These are phyloP conservation scores for Asparagopsis taxiformis DNA, from an alignment of 31 red algal genomes.

Conservation along the genomic window DNA sequence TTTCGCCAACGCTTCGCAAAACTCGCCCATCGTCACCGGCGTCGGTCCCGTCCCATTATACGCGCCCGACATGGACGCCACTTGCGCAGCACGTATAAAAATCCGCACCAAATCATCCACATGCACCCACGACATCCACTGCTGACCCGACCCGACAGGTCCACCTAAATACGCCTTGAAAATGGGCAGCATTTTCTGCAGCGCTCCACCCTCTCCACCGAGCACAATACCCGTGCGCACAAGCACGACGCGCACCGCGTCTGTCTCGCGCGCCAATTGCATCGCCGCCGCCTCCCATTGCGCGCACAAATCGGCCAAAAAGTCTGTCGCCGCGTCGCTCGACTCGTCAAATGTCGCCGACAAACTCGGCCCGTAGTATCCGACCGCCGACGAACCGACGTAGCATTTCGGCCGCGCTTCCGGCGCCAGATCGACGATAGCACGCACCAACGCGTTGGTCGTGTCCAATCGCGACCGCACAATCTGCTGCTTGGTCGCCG, in stretches of 20 bases:
- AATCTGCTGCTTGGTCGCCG: conserved; percentile 21
- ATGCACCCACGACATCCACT: conserved; percentile 97
- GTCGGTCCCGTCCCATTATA: conserved; percentile 86
- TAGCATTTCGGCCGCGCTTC: conserved; percentile 47
- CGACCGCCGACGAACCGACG: conserved; percentile 80
- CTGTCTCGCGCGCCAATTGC: background rate
- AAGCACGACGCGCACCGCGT: conserved; percentile 53
- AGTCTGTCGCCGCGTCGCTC: conserved; percentile 50
- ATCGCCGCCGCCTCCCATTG: conserved; percentile 83
- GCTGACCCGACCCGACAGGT: conserved; percentile 70
- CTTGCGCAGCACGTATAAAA: conserved; percentile 27
- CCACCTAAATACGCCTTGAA: conserved; percentile 89
- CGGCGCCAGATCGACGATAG: conserved; percentile 4
- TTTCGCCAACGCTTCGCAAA: conserved; percentile 55
- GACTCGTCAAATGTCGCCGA: conserved; percentile 69
- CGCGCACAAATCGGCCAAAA: conserved; percentile 75
- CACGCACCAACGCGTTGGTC: conserved; percentile 45
- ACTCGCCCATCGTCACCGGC: conserved; percentile 69
- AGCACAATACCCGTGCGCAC: conserved; percentile 89
- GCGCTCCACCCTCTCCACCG: conserved; percentile 75
- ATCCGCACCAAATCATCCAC: conserved; percentile 74
- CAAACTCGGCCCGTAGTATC: conserved; percentile 84
- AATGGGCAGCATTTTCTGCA: conserved; percentile 77
- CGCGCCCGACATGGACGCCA: conserved; percentile 60
- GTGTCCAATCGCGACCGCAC: conserved; percentile 38